Base-by-base conservation (phyloP, 805 yeast species). In the Ogataea henricii region DNA sequence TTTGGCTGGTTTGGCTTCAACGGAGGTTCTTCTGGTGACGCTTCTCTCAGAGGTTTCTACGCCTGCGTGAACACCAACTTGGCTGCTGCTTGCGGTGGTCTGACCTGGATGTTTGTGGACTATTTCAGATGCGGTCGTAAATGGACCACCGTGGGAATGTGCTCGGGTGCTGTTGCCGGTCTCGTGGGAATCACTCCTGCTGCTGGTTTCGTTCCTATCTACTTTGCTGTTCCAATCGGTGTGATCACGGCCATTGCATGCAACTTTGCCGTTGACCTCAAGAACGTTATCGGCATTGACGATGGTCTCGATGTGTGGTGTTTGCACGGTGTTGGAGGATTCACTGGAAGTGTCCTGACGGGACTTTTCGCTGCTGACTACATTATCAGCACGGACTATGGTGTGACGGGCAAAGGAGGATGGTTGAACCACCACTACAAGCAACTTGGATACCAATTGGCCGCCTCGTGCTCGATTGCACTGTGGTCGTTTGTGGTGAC, bases 1-100 rank as follows among this genome's bases (percentile, higher is more conserved):
- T 90, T 94, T 62, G 99, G 98, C 30, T 94, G 99, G 99, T 90
- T 90, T 63, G 97, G 97, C 34, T 94, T 94, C 82, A 94, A 94
- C 78, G 97, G 97, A 70, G 98, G 98, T 61, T 89, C 97, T 40
- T 87, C 97, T 43, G 97, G 97, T 69, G 86, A 89, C 65, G 88
- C 97, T 30, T 72, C 92, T 53, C 83, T 94, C 66, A 85, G 97
- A 72, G 91, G 97, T 48, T 89, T 89, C 87, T 90, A 90, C 75
- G 96, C 97, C 32, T 80, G 87, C 66, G 85, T 87, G 63, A 90
- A 89, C 79, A 92, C 98, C 63, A 89, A 92, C 71, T 67, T 92
- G 59, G 96, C 98, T 44, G 98, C 98, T 52, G 83, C 96, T 12
- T 70, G 82, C 60, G 98, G 97, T 73, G 97, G 95, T 50, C 77